Base-by-base conservation (phyloP, 768 basidiomycete genomes). In the Leccinum uliginosum region DNA sequence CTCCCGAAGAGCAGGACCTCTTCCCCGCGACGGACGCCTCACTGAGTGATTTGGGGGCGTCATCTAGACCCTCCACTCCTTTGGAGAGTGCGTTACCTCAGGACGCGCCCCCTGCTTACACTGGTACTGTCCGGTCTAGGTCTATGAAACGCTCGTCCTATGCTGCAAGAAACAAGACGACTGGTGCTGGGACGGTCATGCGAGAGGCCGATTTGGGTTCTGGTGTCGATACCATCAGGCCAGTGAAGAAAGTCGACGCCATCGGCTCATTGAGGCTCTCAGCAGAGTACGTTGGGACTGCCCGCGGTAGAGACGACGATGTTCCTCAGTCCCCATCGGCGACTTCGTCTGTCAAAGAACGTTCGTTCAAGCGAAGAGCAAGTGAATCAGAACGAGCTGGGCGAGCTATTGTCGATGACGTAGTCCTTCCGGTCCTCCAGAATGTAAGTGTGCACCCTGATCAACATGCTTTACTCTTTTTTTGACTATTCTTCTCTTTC, bases 171-270 rank as follows among this genome's bases (percentile, higher is more conserved):
- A 82, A 83, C 52, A 82, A 82, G 43, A 71, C 78, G 17, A 76
- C 78, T 55, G 84, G 82, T 38, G 65, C 78, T 14, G 93, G 93
- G 11, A 93, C 91, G 0, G 76, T 93, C 8, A 74, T 94, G 64
- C 81, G 81, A 44, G 86, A 86, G 63, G 91, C 86, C 11, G 93
- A 95, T 71, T 67, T 95, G n/a, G 93, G 92, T 17, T 89, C 79
- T 52, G 93, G 93, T 38, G 78, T 90, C 46, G 91, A 91, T 65
- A 98, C 95, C 1, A 92, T 98, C 65, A 82, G 93, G 52, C 94
- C 95, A 0, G 85, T 96, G 59, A 96, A 95, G 80, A 92, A 91
- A 65, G 86, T 96, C 29, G 93, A 97, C 68, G 80, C 87, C 5
- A 77, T 80, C 11, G 84, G 87, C 4, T 93, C 92, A 5, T 73